phyloP scores from a whole-genome alignment of 2,329 filamentous ascomycete genomes.

The Ceratocystis alfenasii region DNA sequence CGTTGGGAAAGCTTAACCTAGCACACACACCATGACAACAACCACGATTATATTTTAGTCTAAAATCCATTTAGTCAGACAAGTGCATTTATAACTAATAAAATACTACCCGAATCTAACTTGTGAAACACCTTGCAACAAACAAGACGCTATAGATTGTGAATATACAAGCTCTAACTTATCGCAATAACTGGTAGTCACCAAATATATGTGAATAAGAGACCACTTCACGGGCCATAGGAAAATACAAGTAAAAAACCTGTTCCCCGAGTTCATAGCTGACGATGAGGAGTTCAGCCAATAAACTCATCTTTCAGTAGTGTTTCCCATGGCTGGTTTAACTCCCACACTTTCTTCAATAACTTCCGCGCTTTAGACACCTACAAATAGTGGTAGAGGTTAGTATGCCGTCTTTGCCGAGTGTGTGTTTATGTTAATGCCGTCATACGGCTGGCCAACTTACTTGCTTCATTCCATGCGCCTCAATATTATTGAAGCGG shows the following conservation, averaged over 20 bases:
- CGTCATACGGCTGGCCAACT: slow-evolving; percentile 24
- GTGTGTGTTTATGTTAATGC: not conserved
- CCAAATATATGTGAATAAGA: not conserved
- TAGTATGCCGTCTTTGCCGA: slow-evolving; percentile 20
- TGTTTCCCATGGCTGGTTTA: slow-evolving; percentile 56
- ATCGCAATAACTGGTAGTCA: not conserved
- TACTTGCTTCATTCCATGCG: slow-evolving; percentile 65
- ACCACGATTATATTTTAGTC: too few species aligned
- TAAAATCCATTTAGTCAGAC: not conserved
- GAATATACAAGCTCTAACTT: not conserved
- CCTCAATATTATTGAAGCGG: slow-evolving; percentile 55
- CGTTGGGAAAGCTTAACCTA: too few species aligned
- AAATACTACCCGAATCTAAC: too few species aligned
- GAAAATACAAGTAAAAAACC: not conserved
- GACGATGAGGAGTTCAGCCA: slow-evolving; percentile 34
- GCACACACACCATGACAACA: too few species aligned
- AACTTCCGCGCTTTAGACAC: slow-evolving; percentile 48
- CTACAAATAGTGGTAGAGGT: slow-evolving; percentile 27
- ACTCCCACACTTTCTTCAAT: slow-evolving; percentile 59
- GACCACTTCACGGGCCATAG: not conserved
- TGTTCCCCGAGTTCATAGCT: not conserved
- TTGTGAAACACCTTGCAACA: not conserved
- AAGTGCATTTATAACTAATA: not conserved
- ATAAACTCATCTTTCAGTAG: slow-evolving; percentile 57
- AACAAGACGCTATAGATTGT: not conserved